phyloP scores from a whole-genome alignment of 805 yeast genomes.

The Metschnikowia gelsemii region DNA sequence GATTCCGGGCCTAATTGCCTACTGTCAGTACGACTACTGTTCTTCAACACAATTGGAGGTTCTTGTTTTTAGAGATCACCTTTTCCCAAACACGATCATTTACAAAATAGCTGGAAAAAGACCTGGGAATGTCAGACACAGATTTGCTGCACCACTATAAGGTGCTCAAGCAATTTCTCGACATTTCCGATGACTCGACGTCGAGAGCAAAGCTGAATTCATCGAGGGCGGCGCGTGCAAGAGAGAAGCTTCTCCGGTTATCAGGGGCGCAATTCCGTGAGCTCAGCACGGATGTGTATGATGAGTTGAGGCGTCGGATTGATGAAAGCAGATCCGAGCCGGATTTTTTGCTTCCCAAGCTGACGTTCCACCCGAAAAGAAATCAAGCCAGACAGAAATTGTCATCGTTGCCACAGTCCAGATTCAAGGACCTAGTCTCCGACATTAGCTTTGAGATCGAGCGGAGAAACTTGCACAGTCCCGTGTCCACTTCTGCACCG shows the following conservation, averaged over 20 bases:
- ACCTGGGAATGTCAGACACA: constrained; percentile 19
- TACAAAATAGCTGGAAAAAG: too few species aligned
- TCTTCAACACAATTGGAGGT: too few species aligned
- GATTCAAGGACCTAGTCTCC: constrained; percentile 87
- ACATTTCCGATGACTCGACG: constrained; percentile 45
- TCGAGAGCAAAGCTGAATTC: constrained; percentile 43
- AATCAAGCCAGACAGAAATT: constrained; percentile 93
- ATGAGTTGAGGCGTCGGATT: constrained; percentile 81
- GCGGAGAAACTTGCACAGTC: constrained; percentile 59
- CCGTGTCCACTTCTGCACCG: constrained; percentile 6
- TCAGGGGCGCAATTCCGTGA: constrained; percentile 83
- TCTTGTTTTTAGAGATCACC: too few species aligned
- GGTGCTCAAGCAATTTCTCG: constrained; percentile 51
- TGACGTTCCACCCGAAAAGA: constrained; percentile 84
- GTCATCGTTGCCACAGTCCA: constrained; percentile 72
- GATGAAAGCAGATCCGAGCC: constrained; percentile 58
- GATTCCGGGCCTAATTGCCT: too few species aligned
- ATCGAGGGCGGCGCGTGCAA: constrained; percentile 73
- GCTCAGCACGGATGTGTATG: constrained; percentile 90
- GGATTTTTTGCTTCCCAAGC: constrained; percentile 64
- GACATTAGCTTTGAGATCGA: constrained; percentile 88
- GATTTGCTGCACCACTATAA: constrained; percentile 47
- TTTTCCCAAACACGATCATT: too few species aligned
- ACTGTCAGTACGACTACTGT: too few species aligned
- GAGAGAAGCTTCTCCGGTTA: constrained; percentile 79